Conservation (phyloP, 179 eudicot species). For the Heliamphora pulchella region DNA sequence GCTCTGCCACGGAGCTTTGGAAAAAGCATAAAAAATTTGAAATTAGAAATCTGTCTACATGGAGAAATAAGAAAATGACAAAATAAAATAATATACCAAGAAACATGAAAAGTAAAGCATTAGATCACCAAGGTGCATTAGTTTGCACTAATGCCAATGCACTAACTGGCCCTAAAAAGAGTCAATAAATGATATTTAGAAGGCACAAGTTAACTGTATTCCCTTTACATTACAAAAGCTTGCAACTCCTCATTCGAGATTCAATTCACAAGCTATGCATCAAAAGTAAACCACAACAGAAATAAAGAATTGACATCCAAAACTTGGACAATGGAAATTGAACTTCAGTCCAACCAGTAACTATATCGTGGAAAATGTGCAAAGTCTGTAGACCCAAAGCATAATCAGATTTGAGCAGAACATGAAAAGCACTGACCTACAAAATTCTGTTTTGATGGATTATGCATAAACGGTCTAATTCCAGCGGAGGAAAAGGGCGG, state of each 20-base stretch:
- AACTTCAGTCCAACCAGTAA: background rate
- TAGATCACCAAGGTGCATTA: background rate
- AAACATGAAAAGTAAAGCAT: background rate
- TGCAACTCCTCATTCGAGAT: background rate
- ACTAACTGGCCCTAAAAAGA: background rate
- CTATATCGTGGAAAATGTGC: background rate
- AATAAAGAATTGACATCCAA: background rate
- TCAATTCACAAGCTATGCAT: background rate
- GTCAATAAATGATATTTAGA: background rate
- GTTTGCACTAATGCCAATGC: background rate
- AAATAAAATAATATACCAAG: background rate
- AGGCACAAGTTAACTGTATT: background rate
- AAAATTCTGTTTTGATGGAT: no score
- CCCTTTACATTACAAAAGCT: background rate
- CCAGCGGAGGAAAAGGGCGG: no score
- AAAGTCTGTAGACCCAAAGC: no score
- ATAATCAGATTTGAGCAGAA: no score
- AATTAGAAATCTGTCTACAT: slow-evolving; percentile 12
- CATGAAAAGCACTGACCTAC: no score
- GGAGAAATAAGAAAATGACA: background rate
- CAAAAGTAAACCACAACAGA: background rate
- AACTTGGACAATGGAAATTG: background rate
- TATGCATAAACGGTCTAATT: no score
- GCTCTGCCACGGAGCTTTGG: slow-evolving; percentile 98
- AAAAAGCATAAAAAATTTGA: slow-evolving; percentile 16